Base-by-base conservation (phyloP, 257 asterid species). In the Solanum pinnatisectum region DNA sequence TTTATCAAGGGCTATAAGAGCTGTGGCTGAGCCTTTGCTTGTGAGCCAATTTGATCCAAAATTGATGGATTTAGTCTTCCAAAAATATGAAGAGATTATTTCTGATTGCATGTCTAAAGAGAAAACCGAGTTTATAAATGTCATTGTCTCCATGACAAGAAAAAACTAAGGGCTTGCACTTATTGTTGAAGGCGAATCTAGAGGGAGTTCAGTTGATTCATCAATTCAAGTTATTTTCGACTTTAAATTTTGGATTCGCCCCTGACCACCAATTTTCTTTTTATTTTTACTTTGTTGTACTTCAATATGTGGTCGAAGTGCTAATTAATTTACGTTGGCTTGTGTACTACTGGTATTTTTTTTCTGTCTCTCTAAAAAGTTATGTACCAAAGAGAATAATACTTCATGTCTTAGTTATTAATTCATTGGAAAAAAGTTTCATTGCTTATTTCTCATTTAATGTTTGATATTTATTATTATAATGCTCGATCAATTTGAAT, bases 11-110 rank as follows among this genome's bases (percentile, higher is more conserved):
- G 92, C 95, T 90, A 90, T 95, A 90, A 91, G 98, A 87, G 93
- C 98, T 2, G 95, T 94, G 88, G 92, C 93, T 4, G 98, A 95
- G 84, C 93, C 98, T 5, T 68, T 95, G 89, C 74, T 94, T 70
- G 88, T 89, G 33, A 87, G 86, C 30, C 98, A 95, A 85, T 94
- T 95, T 52, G 94, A 94, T 5, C 89, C 87, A 18, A 56, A 63
- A 2, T 44, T 92, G 36, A 91, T 95, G 2, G 98, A 94, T 33
- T 68, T 52, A 4, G 23, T 93, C 32, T 95, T 95, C 60, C 20
- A 39, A 0, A 94, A 74, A 65, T 94, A 94, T 36, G 67, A 30
- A 88, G 42, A 87, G 10, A 88, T 87, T 9, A 6, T 91, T 12
- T 63, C 60, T 20, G 86, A 88, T 2, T 39, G 85, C 73, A 89